Evolutionary conservation across 768 basidiomycete species (phyloP).

Genomic region (Lactifluus piperatus): DNA sequence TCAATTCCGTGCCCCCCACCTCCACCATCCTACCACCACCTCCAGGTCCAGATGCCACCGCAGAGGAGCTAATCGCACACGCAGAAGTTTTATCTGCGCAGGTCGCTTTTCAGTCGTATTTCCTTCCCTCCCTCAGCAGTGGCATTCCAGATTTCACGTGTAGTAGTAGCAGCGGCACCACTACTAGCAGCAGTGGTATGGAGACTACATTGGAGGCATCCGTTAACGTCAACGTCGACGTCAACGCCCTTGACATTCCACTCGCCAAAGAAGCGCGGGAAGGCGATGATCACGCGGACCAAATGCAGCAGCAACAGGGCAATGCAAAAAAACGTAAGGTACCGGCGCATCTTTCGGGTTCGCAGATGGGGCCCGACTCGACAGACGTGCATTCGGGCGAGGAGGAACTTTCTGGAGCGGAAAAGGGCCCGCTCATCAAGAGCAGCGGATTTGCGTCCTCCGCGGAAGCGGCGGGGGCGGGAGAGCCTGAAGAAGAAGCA

Average conservation of each 20-base stretch:
- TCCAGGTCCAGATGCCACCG: slow-evolving; percentile 38
- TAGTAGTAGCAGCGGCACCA: slow-evolving; percentile 16
- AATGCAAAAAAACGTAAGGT: slow-evolving; percentile 89
- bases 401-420: slow-evolving; percentile 32
- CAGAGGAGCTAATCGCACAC: slow-evolving; percentile 51
- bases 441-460: neutral
- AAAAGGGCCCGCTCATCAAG: neutral
- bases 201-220: neutral
- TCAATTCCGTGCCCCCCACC: slow-evolving; percentile 20
- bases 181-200: neutral
- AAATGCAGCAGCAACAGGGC: slow-evolving; percentile 62
- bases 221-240: slow-evolving; percentile 16
- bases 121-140: slow-evolving; percentile 46
- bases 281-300: slow-evolving; percentile 58
- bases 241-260: slow-evolving; percentile 22
- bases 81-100: slow-evolving; percentile 49
- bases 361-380: slow-evolving; percentile 35
- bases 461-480: neutral
- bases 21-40: slow-evolving; percentile 24
- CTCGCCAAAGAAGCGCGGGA: slow-evolving; percentile 41
- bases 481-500: neutral
- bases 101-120: slow-evolving; percentile 55
- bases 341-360: slow-evolving; percentile 47
- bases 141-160: slow-evolving; percentile 38
- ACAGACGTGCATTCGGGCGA: slow-evolving; percentile 34